Conservation (phyloP, 768 basidiomycete species). For the Calvatia gigantea region DNA sequence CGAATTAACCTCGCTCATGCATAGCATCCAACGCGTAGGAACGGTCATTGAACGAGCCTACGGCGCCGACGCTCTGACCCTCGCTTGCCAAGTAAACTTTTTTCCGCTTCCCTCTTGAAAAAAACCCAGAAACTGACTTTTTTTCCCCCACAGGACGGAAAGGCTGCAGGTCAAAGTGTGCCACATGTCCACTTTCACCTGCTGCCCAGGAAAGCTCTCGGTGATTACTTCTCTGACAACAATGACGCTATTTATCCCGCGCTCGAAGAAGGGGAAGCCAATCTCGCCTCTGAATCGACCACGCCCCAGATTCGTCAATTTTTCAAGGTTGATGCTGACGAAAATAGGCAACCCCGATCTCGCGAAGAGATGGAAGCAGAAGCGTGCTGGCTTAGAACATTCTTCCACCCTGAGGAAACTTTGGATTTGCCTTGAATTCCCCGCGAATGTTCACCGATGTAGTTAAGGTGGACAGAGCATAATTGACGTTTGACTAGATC, state of each 20-base stretch:
- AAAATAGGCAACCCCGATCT: conserved; percentile 56
- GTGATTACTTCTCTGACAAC: conserved; percentile 59
- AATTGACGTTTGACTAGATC: not conserved
- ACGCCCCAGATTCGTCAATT: conserved; percentile 26
- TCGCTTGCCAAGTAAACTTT: conserved; percentile 76
- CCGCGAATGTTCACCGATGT: not conserved
- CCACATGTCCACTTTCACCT: conserved; percentile 97
- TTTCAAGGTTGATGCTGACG: conserved; percentile 68
- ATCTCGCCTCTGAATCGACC: conserved; percentile 39
- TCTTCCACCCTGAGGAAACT: conserved; percentile 38
- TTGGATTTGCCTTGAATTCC: not conserved
- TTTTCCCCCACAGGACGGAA: conserved; percentile 61
- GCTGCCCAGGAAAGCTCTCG: conserved; percentile 71
- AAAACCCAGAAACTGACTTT: not conserved
- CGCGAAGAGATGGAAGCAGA: conserved; percentile 79
- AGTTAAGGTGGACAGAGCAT: not conserved
- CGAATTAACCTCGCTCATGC: conserved; percentile 81
- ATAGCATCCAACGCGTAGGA: conserved; percentile 75
- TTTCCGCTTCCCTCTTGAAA: not conserved
- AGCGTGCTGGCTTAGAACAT: conserved; percentile 60
- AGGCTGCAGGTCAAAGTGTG: conserved; percentile 74
- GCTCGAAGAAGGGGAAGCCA: conserved; percentile 62
- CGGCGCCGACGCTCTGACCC: conserved; percentile 76
- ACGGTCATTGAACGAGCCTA: conserved; percentile 78
- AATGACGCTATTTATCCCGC: conserved; percentile 81